Base-by-base conservation (phyloP, 371 early-diverging fungal species). In the Mucor indicus region DNA sequence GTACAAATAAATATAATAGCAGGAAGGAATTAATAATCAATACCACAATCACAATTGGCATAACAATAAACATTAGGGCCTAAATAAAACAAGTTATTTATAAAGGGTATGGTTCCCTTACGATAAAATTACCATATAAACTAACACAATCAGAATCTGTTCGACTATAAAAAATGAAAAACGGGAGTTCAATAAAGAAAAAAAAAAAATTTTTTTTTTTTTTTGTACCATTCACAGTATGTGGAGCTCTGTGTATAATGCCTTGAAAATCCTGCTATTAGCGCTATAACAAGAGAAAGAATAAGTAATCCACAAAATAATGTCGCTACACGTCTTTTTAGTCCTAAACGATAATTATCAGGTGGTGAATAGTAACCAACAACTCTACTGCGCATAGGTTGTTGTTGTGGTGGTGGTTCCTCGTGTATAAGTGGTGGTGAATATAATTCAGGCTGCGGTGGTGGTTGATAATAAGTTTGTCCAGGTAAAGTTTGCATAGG, bases 381-480 rank as follows among this genome's bases (percentile, higher is more conserved):
- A 11, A 53, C 15, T 5, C 47, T 38, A 25, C 29, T 46, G 3
- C 47, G 38, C 17, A 24, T 38, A 9, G 29, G 8, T 13, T 25
- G 46, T 2, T 44, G 20, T 29, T 16, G 6, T 21, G 37, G 16
- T 12, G 23, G 25, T 19, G 31, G 15, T 16, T n/a, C 10, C 20
- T 39, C 5, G 5, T 37, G 38, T 17, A 50, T 6, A 27, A 43
- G 43, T 11, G 52, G 44, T 1, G 44, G 44, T 30, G 52, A 38
- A 30, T 32, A 39, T n/a, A 25, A n/a, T 27, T 24, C 27, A 16
- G 45, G 36, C 12, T 20, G 21, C 13, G 39, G 41, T 3, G 53
- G 53, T 25, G 53, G 53, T 46, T 32, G 46, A 20, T 53, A 53
- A 20, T 46, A 53, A 8, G 47, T 53, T 35, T 53, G 33, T 25